phyloP scores from a whole-genome alignment of 768 basidiomycete species.

The Candolleomyces efflorescens region DNA sequence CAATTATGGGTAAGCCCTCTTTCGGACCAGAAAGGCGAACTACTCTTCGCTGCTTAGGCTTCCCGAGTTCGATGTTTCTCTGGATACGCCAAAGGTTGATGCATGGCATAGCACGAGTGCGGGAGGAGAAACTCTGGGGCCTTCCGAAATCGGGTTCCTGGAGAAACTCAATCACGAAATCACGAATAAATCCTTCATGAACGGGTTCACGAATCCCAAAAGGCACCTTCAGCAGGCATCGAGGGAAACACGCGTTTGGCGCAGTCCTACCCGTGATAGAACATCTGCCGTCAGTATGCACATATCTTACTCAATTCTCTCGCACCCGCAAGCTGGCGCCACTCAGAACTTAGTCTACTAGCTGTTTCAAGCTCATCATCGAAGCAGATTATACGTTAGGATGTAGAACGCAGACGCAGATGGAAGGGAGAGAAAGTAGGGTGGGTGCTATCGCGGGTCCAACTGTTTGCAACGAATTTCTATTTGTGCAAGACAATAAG shows the following conservation, averaged over 20 bases:
- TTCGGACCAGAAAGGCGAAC: too few species aligned
- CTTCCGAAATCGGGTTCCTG: not conserved
- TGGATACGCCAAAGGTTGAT: too few species aligned
- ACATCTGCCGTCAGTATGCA: not conserved
- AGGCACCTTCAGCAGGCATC: not conserved
- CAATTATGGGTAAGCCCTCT: too few species aligned
- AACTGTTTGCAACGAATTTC: too few species aligned
- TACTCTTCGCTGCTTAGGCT: too few species aligned
- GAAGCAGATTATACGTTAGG: too few species aligned
- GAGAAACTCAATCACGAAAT: conserved; percentile 2
- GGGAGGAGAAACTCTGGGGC: too few species aligned
- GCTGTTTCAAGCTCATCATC: too few species aligned
- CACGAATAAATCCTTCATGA: not conserved
- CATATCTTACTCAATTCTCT: conserved; percentile 1
- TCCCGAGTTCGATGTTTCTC: too few species aligned
- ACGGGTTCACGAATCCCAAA: not conserved
- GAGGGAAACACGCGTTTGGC: not conserved
- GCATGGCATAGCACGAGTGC: too few species aligned
- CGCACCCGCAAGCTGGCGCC: not conserved
- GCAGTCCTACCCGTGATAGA: not conserved
- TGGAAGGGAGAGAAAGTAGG: not conserved
- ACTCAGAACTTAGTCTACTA: not conserved
- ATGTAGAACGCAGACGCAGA: not conserved
- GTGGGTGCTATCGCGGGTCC: not conserved
- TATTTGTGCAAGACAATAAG: not conserved